These are phyloP conservation scores for Trametes villosa DNA, from an alignment of 768 basidiomycete genomes.

Conservation along the genomic window DNA sequence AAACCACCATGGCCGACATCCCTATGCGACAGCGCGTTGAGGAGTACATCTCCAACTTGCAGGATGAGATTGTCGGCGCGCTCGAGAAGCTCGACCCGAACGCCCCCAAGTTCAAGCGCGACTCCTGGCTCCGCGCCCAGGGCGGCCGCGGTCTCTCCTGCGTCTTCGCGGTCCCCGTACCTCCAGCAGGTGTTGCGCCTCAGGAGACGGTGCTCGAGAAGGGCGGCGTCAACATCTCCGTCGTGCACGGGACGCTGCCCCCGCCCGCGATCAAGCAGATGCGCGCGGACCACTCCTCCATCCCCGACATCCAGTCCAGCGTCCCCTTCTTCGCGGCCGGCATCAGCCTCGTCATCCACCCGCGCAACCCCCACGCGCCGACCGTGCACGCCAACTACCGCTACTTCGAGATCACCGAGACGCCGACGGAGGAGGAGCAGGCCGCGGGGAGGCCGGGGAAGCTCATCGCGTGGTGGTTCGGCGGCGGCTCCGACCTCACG, in stretches of 20 bases:
- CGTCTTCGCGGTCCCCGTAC: constrained; percentile 66
- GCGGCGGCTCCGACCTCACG: constrained; percentile 93
- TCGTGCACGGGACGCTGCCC: constrained; percentile 88
- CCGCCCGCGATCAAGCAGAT: constrained; percentile 92
- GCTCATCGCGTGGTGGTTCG: constrained; percentile 96
- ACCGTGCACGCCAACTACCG: constrained; percentile 97
- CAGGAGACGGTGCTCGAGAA: constrained; percentile 78
- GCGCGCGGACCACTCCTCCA: constrained; percentile 86
- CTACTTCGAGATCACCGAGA: constrained; percentile 90
- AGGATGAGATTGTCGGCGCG: constrained; percentile 74
- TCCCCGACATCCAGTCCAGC: constrained; percentile 63
- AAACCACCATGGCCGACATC: constrained; percentile 11
- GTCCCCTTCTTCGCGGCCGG: constrained; percentile 95
- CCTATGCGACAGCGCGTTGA: constrained; percentile 77
- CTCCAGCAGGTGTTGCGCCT: constrained; percentile 35
- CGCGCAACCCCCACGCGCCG: constrained; percentile 89
- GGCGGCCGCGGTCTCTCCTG: constrained; percentile 84
- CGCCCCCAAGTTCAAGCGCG: constrained; percentile 76
- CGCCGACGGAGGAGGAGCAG: constrained; percentile 29
- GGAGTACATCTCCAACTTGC: constrained; percentile 73
- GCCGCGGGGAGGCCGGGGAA: constrained; percentile 44
- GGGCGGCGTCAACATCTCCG: constrained; percentile 92
- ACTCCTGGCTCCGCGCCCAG: constrained; percentile 74
- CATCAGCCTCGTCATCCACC: constrained; percentile 91
- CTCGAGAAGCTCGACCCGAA: constrained; percentile 81